A percentile compares a stretch with the other conserved stretches of the same genome.
Conservation (phyloP, 2,329 filamentous ascomycete genomes). For the Hypoxylon sp. region DNA sequence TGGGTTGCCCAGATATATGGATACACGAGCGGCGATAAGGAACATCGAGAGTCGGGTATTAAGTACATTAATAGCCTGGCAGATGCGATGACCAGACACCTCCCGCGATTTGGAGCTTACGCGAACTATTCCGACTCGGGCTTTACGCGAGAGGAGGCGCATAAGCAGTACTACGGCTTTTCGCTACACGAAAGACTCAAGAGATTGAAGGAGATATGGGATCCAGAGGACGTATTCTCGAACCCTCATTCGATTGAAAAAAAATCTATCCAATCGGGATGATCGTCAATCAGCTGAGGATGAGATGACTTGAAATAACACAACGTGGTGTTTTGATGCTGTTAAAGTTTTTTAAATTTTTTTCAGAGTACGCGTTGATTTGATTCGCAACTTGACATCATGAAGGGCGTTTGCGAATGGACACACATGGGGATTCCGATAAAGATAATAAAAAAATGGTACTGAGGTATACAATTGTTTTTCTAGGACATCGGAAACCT, state of each 20-base stretch:
- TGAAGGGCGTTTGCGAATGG: background rate
- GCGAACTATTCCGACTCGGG: conserved; percentile 47
- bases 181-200: conserved; percentile 34
- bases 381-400: background rate
- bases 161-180: conserved; percentile 43
- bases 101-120: conserved; percentile 42
- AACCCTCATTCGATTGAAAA: conserved; percentile 46
- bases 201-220: conserved; percentile 42
- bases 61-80: conserved; percentile 43
- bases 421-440: no score
- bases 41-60: conserved; percentile 41
- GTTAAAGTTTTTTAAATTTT: background rate
- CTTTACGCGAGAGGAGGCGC: conserved; percentile 39
- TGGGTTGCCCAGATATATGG: conserved; percentile 52
- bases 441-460: no score
- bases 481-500: no score
- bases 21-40: conserved; percentile 25
- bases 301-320: background rate
- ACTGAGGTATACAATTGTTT: no score
- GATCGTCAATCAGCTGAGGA: background rate
- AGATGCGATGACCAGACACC: conserved; percentile 36
- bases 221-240: conserved; percentile 45
- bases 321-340: background rate
- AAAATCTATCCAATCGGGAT: background rate
- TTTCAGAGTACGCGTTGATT: background rate